These are phyloP conservation scores for Ramaria sp. DNA, from an alignment of 768 basidiomycete genomes.

Conservation along the genomic window DNA sequence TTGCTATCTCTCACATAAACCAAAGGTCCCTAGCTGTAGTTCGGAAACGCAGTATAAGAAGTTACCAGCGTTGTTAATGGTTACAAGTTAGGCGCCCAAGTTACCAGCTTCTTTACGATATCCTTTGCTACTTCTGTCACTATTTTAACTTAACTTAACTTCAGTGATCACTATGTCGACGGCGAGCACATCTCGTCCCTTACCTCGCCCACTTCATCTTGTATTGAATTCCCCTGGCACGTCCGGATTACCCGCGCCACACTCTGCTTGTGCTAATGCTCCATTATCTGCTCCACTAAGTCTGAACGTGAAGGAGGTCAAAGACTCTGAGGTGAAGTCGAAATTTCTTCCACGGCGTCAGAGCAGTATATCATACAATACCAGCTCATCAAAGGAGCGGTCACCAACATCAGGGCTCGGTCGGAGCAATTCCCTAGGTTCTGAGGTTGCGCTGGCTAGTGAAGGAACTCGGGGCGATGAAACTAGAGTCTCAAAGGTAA, in stretches of 20 bases:
- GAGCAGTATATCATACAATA: constrained; percentile 7
- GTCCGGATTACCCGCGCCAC: neutral
- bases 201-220: constrained; percentile 8
- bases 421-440: constrained; percentile 8
- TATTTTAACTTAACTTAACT: neutral
- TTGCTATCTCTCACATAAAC: too few relatives aligned
- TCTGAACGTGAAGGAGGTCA: neutral
- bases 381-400: neutral
- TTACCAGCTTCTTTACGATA: too few relatives aligned
- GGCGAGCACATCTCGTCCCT: constrained; percentile 2
- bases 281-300: neutral
- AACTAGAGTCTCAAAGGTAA: neutral
- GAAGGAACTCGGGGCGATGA: neutral
- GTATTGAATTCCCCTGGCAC: neutral
- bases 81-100: too few relatives aligned
- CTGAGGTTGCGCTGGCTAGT: constrained; percentile 15
- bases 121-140: neutral
- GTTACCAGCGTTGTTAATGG: too few relatives aligned
- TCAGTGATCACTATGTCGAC: neutral
- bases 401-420: neutral
- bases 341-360: neutral
- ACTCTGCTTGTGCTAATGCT: neutral
- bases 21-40: too few relatives aligned
- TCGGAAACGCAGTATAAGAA: too few relatives aligned
- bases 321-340: neutral